Percentiles rank a stretch among this genome's conserved stretches.
phyloP scores from a whole-genome alignment of 2,329 filamentous ascomycete genomes.

The Acephala macrosclerotiorum region DNA sequence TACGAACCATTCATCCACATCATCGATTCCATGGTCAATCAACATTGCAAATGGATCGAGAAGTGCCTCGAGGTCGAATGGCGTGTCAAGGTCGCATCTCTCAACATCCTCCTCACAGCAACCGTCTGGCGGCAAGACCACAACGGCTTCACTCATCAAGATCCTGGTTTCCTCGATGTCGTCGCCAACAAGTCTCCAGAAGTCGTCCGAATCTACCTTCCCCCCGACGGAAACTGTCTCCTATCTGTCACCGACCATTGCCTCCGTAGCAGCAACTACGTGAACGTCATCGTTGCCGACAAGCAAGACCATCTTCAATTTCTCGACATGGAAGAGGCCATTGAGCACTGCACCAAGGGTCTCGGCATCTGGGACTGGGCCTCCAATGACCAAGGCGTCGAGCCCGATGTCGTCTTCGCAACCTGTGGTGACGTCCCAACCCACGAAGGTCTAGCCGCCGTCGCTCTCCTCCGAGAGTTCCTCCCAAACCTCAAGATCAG shows the following conservation, averaged over 20 bases:
- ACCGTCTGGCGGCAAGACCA: slow-evolving; percentile 86
- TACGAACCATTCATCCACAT: slow-evolving; percentile 87
- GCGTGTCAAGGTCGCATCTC: slow-evolving; percentile 75
- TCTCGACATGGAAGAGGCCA: slow-evolving; percentile 74
- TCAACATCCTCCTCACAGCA: slow-evolving; percentile 81
- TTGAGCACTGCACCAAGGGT: slow-evolving; percentile 80
- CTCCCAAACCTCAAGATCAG: slow-evolving; percentile 78
- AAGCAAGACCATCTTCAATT: slow-evolving; percentile 83
- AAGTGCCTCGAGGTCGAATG: slow-evolving; percentile 83
- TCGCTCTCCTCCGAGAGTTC: slow-evolving; percentile 74
- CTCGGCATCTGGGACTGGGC: slow-evolving; percentile 82
- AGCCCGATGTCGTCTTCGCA: slow-evolving; percentile 80
- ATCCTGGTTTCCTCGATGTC: slow-evolving; percentile 81
- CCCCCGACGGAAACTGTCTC: slow-evolving; percentile 80
- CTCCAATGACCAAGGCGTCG: slow-evolving; percentile 70
- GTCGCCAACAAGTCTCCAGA: slow-evolving; percentile 82
- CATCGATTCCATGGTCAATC: slow-evolving; percentile 86
- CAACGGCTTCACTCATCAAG: slow-evolving; percentile 85
- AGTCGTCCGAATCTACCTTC: slow-evolving; percentile 81
- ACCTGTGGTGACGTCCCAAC: slow-evolving; percentile 79
- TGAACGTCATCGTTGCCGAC: slow-evolving; percentile 82
- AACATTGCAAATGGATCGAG: slow-evolving; percentile 87
- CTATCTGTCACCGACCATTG: slow-evolving; percentile 81
- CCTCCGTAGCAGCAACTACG: slow-evolving; percentile 76
- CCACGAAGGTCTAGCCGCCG: slow-evolving; percentile 76